Evolutionary conservation across 495 filamentous ascomycete genomes (phyloP).

Genomic region (Neurospora terricola): DNA sequence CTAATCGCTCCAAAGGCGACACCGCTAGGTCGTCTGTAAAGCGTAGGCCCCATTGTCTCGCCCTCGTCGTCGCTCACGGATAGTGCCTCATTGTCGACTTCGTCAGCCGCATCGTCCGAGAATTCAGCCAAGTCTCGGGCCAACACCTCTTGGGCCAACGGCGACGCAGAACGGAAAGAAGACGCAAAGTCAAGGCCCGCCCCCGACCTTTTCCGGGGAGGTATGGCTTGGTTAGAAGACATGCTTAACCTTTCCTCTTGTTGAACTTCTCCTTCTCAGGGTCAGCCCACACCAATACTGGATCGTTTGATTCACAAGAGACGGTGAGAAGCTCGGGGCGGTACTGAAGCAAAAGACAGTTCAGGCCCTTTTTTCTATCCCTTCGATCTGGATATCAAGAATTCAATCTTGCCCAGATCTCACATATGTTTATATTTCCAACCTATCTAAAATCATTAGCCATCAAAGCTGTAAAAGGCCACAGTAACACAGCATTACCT

Average conservation of each 20-base stretch:
- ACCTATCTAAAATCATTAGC: neutral
- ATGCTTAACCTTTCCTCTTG: neutral
- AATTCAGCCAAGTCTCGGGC: constrained; percentile 57
- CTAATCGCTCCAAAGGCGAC: constrained; percentile 50
- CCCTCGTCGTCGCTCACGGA: constrained; percentile 21
- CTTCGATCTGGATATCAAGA: neutral
- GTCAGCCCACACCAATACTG: neutral
- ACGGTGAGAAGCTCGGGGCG: neutral
- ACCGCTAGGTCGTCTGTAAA: constrained; percentile 62
- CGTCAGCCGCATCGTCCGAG: constrained; percentile 43
- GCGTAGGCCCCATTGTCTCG: constrained; percentile 46
- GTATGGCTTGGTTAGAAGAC: constrained; percentile 1
- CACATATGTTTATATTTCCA: neutral
- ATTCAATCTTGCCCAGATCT: neutral
- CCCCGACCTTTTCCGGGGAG: neutral
- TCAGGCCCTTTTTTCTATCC: neutral
- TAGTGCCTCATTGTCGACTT: constrained; percentile 24
- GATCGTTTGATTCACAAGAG: neutral
- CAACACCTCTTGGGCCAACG: constrained; percentile 58
- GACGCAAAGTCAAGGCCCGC: constrained; percentile 9
- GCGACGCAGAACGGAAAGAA: constrained; percentile 45
- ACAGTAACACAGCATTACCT: neutral
- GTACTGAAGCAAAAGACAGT: neutral
- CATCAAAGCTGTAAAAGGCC: neutral
- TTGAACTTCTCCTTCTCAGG: neutral